Percentiles rank a stretch among this genome's conserved stretches.
Conservation (phyloP, 192 early-diverging fungal species). For the Thamnidium elegans region DNA sequence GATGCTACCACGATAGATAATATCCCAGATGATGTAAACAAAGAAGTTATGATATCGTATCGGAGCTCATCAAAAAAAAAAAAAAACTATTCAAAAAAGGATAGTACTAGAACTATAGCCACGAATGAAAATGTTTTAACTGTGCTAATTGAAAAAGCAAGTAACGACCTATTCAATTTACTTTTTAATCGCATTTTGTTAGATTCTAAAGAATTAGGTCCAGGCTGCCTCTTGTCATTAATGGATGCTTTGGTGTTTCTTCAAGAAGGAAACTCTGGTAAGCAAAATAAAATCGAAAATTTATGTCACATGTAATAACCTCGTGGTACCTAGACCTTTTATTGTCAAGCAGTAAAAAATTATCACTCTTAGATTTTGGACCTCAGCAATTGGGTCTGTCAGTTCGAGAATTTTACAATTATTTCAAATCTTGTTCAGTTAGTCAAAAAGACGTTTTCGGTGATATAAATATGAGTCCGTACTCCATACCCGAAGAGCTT, state of each 20-base stretch:
- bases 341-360: conserved; percentile 1
- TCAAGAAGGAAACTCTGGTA: conserved; percentile 8
- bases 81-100: no score
- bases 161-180: not conserved
- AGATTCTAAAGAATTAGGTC: not conserved
- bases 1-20: no score
- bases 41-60: no score
- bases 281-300: not conserved
- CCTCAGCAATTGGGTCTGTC: no score
- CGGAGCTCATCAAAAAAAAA: no score
- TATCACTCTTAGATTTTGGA: not conserved
- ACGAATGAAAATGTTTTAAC: conserved; percentile 5
- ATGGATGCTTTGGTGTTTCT: conserved; percentile 1
- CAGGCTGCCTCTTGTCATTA: not conserved
- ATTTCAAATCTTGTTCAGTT: no score
- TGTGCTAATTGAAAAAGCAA: not conserved
- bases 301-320: not conserved
- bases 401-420: no score
- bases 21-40: no score
- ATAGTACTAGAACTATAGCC: no score
- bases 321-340: not conserved
- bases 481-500: no score
- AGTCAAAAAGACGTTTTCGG: no score
- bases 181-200: conserved; percentile 6
- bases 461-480: no score